Percentiles rank a stretch among this genome's conserved stretches.
phyloP scores from a whole-genome alignment of 139 green algal genomes.

The Volvox reticuliferus region DNA sequence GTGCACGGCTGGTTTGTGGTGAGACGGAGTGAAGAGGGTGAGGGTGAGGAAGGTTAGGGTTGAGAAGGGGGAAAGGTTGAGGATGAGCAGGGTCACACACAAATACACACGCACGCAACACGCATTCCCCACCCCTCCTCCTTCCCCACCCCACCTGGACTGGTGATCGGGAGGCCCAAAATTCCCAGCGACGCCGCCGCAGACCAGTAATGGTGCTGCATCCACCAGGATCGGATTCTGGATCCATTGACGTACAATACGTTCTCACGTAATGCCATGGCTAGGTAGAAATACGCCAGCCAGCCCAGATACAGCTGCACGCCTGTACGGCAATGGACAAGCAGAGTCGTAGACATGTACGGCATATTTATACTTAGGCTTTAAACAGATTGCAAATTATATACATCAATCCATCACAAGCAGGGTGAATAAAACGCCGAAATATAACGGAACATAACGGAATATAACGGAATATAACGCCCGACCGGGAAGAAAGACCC shows the following conservation, averaged over 20 bases:
- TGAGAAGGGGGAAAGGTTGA: background rate
- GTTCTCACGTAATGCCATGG: slow-evolving; percentile 91
- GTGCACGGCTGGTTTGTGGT: slow-evolving; percentile 62
- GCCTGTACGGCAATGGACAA: slow-evolving; percentile 48
- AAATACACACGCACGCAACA: background rate
- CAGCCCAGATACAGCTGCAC: slow-evolving; percentile 91
- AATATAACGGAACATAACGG: too few species aligned
- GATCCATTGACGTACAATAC: slow-evolving; percentile 94
- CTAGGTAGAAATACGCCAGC: slow-evolving; percentile 96
- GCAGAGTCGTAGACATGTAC: too few species aligned
- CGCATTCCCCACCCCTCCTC: background rate
- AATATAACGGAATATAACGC: too few species aligned
- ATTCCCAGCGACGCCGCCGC: slow-evolving; percentile 81
- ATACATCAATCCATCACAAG: too few species aligned
- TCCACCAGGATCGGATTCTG: slow-evolving; percentile 91
- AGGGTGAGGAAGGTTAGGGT: too few species aligned
- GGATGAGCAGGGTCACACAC: background rate
- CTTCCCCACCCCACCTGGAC: slow-evolving; percentile 53
- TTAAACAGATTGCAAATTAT: too few species aligned
- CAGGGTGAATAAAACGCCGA: too few species aligned
- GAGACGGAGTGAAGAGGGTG: too few species aligned
- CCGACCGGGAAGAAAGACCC: too few species aligned
- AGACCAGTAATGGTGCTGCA: slow-evolving; percentile 95
- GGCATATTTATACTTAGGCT: too few species aligned
- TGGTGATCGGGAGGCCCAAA: slow-evolving; percentile 92